Evolutionary conservation across 345 rosid genomes (phyloP).

Genomic region (Populus ilicifolia): DNA sequence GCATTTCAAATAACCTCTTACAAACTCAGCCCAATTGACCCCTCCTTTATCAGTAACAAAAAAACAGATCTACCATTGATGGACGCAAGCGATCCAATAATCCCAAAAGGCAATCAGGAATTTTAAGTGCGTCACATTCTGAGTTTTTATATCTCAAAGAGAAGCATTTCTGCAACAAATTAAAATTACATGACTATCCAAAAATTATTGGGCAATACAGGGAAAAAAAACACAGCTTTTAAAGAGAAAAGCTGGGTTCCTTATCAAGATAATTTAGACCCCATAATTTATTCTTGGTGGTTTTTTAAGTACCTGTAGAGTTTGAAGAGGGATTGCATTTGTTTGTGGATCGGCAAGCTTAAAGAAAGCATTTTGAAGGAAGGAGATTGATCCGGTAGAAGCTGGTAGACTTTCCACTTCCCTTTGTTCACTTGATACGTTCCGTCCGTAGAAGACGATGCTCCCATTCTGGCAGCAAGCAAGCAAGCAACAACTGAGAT

Average conservation of each 20-base stretch:
- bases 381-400: slow-evolving; percentile 65
- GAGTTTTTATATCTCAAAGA: slow-evolving; percentile 35
- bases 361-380: slow-evolving; percentile 58
- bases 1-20: slow-evolving; percentile 67
- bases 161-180: slow-evolving; percentile 55
- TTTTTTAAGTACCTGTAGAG: slow-evolving; percentile 51
- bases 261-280: not conserved
- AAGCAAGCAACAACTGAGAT: no score
- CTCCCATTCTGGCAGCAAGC: slow-evolving; percentile 49
- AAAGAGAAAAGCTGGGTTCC: not conserved
- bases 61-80: slow-evolving; percentile 60
- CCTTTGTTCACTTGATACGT: slow-evolving; percentile 40
- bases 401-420: slow-evolving; percentile 68
- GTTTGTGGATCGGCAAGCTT: slow-evolving; percentile 58
- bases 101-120: slow-evolving; percentile 40
- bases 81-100: slow-evolving; percentile 59
- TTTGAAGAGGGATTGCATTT: slow-evolving; percentile 40
- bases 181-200: not conserved
- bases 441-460: slow-evolving; percentile 62
- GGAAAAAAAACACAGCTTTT: not conserved
- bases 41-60: slow-evolving; percentile 51
- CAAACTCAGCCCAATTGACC: slow-evolving; percentile 65
- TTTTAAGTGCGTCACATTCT: slow-evolving; percentile 35
- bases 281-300: not conserved
- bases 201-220: not conserved